phyloP scores from a whole-genome alignment of 139 green algal species.

The Pycnococcus provasolii region DNA sequence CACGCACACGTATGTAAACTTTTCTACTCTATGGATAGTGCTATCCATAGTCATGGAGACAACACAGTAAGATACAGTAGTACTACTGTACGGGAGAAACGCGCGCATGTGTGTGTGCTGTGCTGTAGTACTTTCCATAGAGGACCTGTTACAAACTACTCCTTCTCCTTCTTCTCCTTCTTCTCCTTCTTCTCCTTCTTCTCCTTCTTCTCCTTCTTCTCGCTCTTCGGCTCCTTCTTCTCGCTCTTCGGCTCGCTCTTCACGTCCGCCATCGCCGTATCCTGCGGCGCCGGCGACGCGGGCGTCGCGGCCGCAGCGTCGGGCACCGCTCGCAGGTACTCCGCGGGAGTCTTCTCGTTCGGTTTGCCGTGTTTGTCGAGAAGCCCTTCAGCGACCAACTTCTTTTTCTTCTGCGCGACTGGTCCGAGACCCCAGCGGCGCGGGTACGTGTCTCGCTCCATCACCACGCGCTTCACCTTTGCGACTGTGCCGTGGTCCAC shows the following conservation, averaged over 20 bases:
- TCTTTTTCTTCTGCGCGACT: slow-evolving; percentile 90
- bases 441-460: slow-evolving; percentile 99
- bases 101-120: background rate
- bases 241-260: slow-evolving; percentile 40
- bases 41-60: background rate
- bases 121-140: background rate
- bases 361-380: slow-evolving; percentile 92
- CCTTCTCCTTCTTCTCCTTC: no score
- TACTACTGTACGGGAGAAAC: background rate
- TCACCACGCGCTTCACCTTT: slow-evolving; percentile 96
- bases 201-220: slow-evolving; percentile 46
- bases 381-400: slow-evolving; percentile 86
- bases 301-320: slow-evolving; percentile 32
- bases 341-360: slow-evolving; percentile 84
- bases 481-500: slow-evolving; percentile 89
- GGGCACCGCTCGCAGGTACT: slow-evolving; percentile 71
- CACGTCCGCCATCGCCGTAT: slow-evolving; percentile 2
- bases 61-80: background rate
- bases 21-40: no score
- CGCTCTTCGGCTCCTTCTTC: slow-evolving; percentile 35
- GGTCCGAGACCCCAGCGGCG: slow-evolving; percentile 86
- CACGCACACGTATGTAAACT: no score
- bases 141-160: no score
- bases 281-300: background rate
- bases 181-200: slow-evolving; percentile 34